Conservation (phyloP, 257 asterid species). For the Przewalskia tangutica region DNA sequence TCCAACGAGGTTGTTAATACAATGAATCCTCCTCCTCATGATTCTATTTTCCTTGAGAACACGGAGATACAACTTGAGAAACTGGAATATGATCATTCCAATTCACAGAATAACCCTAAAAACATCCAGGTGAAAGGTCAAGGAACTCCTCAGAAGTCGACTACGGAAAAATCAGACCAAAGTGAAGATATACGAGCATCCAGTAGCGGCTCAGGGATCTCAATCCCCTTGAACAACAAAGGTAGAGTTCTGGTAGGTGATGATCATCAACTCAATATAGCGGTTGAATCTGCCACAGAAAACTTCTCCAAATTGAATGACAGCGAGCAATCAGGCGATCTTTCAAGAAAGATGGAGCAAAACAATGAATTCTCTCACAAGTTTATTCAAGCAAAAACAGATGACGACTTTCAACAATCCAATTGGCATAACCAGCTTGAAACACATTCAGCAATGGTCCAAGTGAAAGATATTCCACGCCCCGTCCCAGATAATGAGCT, state of each 20-base stretch:
- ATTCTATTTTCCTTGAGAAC: neutral
- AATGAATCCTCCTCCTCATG: neutral
- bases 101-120: neutral
- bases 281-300: neutral
- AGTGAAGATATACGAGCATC: neutral
- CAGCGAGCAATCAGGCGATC: neutral
- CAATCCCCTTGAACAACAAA: neutral
- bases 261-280: neutral
- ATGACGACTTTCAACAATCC: neutral
- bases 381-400: neutral
- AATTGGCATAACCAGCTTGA: neutral
- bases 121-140: neutral
- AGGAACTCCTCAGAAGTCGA: conserved; percentile 6
- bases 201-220: neutral
- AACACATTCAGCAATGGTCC: conserved; percentile 3
- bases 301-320: neutral
- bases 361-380: neutral
- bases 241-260: conserved; percentile 2
- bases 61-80: neutral
- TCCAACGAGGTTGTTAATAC: neutral
- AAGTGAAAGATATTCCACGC: neutral
- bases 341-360: neutral
- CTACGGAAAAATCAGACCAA: neutral
- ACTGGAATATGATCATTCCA: neutral
- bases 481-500: neutral